Percentiles rank a stretch among this genome's conserved stretches.
Evolutionary conservation across 345 rosid species (phyloP).

Genomic region (Arabis hirsuta): DNA sequence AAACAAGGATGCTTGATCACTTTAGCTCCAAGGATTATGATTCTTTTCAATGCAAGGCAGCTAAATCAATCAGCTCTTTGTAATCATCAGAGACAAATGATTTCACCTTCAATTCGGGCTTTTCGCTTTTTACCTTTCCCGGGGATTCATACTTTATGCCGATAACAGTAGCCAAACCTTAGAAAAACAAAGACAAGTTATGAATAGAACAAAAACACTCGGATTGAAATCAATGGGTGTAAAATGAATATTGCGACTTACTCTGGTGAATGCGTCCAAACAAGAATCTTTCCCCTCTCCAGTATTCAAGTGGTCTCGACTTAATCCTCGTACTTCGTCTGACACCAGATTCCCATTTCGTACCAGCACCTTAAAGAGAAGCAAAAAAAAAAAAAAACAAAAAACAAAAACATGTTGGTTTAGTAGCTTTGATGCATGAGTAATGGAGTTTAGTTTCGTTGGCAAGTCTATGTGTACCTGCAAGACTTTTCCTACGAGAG

Average conservation of each 20-base stretch:
- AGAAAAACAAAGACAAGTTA: not conserved
- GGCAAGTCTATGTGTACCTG: slow-evolving; percentile 55
- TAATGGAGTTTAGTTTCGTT: slow-evolving; percentile 19
- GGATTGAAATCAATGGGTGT: not conserved
- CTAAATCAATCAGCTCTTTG: slow-evolving; percentile 63
- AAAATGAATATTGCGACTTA: slow-evolving; percentile 49
- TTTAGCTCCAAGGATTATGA: not conserved
- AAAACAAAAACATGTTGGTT: not conserved
- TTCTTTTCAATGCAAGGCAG: slow-evolving; percentile 54
- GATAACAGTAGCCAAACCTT: slow-evolving; percentile 84
- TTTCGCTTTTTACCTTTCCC: slow-evolving; percentile 40
- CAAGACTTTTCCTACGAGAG: slow-evolving; percentile 80
- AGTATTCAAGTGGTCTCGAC: slow-evolving; percentile 88
- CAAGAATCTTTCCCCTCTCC: slow-evolving; percentile 95
- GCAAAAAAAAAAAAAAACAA: slow-evolving; percentile 1
- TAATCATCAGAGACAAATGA: slow-evolving; percentile 75
- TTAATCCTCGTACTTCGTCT: slow-evolving; percentile 88
- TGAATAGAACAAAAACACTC: not conserved
- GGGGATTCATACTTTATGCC: slow-evolving; percentile 81
- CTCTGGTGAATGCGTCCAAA: slow-evolving; percentile 87
- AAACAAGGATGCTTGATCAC: not conserved
- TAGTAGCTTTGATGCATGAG: slow-evolving; percentile 13
- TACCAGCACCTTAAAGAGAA: slow-evolving; percentile 59
- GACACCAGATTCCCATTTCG: slow-evolving; percentile 59
- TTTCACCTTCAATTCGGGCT: slow-evolving; percentile 63